Base-by-base conservation (phyloP, 2,329 filamentous ascomycete genomes). In the Cladosporium cucumerinum region DNA sequence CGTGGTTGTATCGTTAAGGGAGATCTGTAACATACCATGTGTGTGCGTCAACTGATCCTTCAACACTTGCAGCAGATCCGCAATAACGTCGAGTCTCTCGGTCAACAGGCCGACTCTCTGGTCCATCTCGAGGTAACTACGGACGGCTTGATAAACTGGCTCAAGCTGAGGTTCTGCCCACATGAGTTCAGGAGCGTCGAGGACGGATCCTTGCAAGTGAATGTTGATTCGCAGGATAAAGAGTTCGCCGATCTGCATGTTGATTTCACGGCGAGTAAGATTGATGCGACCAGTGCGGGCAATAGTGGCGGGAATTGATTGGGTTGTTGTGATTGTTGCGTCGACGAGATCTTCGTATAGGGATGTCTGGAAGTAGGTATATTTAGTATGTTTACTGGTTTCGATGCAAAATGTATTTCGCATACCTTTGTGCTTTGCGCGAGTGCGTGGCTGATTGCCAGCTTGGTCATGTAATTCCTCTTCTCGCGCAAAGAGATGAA, bases 151-250 rank as follows among this genome's bases (percentile, higher is more conserved):
- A 76, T 99, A 99, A 30, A 99, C 90, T 5, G 95, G 95, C 74
- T 99, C 95, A 7, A 99, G 85, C 78, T 97, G 93, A 10, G 95
- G 95, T 79, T 99, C 95, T 34, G 94, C 91, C 95, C 95, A 99
- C 85, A 99, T 98, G 49, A 99, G 85, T 79, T 99, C 95, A 0
- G 95, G 95, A 11, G 93, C 96, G 77, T 99, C 95, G 46, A 99
- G 88, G 6, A 99, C 93, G 32, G 92, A 96, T 36, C 95, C 95
- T 77, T 98, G 97, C 59, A 99, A 85, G 79, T 99, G 96, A 74
- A 99, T 98, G 77, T 95, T 97, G 81, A 99, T 98, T 66, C 95
- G 88, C 34, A 99, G 82, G 74, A 99, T 98, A 78, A 99, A 99
- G 62, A 99, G 86, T 80, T 99, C 93, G 76, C 95, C 95, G 67